Evolutionary conservation across 345 rosid genomes (phyloP).

Genomic region (Arabis hirsuta): DNA sequence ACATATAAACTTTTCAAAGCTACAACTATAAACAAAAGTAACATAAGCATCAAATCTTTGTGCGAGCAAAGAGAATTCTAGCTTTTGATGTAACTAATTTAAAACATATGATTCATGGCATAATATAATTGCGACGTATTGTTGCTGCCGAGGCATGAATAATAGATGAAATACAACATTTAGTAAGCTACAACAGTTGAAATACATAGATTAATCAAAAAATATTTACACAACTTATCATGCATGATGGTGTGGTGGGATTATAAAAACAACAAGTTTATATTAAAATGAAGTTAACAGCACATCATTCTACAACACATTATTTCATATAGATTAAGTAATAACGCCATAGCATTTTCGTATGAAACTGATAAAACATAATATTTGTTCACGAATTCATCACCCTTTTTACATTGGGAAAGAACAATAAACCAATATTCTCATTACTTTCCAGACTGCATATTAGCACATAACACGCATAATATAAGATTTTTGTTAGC

Average conservation of each 20-base stretch:
- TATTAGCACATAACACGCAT: no score
- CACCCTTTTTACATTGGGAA: no score
- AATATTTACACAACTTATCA: background rate
- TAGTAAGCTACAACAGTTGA: constrained; percentile 25
- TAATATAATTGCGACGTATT: constrained; percentile 21
- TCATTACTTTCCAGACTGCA: background rate
- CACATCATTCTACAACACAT: background rate
- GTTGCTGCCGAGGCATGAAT: constrained; percentile 12
- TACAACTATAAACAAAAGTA: constrained; percentile 30
- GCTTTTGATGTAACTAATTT: constrained; percentile 21
- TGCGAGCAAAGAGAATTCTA: constrained; percentile 38
- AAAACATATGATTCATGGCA: constrained; percentile 24
- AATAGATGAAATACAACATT: constrained; percentile 10
- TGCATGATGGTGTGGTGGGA: constrained; percentile 32
- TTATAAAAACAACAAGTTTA: background rate
- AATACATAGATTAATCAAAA: background rate
- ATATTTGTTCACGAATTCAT: no score
- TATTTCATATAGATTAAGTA: no score
- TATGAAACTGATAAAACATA: no score
- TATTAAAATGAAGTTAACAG: background rate
- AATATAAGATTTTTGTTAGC: no score
- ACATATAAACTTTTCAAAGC: constrained; percentile 7
- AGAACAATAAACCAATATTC: no score
- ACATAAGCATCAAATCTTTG: constrained; percentile 37
- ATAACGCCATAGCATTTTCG: no score